Base-by-base conservation (phyloP, 2,329 filamentous ascomycete species). In the Seiridium unicorne region DNA sequence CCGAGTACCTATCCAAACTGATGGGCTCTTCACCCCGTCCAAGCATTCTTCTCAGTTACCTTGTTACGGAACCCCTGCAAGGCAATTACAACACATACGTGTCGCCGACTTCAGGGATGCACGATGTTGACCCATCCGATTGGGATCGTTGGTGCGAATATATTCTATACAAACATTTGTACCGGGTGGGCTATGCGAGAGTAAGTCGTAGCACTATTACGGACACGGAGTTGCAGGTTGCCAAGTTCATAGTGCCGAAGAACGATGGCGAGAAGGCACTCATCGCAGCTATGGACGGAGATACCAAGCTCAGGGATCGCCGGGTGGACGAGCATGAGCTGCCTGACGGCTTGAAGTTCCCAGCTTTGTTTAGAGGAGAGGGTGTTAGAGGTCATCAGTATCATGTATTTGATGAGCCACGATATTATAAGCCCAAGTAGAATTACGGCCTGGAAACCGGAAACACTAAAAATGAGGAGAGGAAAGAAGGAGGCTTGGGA, bases 131-230 rank as follows among this genome's bases (percentile, higher is more conserved):
- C 70, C 85, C 89, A 0, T 88, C 82, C 3, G 95, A 99, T 73
- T 97, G 93, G 93, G 95, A 99, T 74, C 83, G 95, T 59, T 99
- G 95, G 95, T 99, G 95, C 79, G 94, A 99, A 79, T 99, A 99
- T 76, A 97, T 99, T 65, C 79, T 99, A 34, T 99, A 92, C 82
- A 97, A 97, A 81, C 88, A 88, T 10, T 77, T 99, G 63, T 89
- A 88, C 76, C 85, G 94, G 63, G 89, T 90, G 0, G 94, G 92
- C 1, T 99, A 99, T 73, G 95, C 95, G 3, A 83, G 95, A 58
- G 89, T 99, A 57, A 94, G 90, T 69, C 84, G 95, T 68, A 88
- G 89, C 67, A 96, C 92, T 1, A 98, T 99, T 67, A 99, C 95
- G 10, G 95, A 99, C 73, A 99, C 95, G 2, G 95, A 99, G 77